These are phyloP conservation scores for Suillus luteus DNA, from an alignment of 768 basidiomycete genomes.

Conservation along the genomic window DNA sequence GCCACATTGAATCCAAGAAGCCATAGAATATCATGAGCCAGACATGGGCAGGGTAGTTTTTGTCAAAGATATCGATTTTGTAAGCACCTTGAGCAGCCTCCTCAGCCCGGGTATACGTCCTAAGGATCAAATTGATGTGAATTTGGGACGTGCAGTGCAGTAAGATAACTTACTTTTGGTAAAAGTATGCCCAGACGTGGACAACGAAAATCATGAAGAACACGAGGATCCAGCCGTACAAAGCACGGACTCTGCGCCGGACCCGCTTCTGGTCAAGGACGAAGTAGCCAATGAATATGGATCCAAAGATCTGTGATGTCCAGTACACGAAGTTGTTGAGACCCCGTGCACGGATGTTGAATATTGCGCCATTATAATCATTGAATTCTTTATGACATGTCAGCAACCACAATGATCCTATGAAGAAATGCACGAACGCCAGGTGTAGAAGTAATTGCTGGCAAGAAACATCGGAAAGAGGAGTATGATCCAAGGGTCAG, in stretches of 20 bases:
- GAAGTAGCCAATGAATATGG: constrained; percentile 63
- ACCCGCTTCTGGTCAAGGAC: constrained; percentile 62
- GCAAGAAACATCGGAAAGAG: constrained; percentile 87
- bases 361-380: constrained; percentile 74
- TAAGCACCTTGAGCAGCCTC: constrained; percentile 38
- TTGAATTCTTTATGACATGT: constrained; percentile 62
- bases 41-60: constrained; percentile 55
- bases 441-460: constrained; percentile 84
- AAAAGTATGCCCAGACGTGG: constrained; percentile 79
- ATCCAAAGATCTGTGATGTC: constrained; percentile 76
- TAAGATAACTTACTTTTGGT: constrained; percentile 57
- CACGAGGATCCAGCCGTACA: constrained; percentile 67
- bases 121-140: constrained; percentile 15
- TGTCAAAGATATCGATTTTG: constrained; percentile 62
- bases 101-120: constrained; percentile 56
- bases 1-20: constrained; percentile 85
- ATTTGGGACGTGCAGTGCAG: background rate
- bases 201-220: constrained; percentile 66
- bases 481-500: constrained; percentile 71
- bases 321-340: constrained; percentile 83
- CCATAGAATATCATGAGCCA: constrained; percentile 74
- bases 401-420: background rate
- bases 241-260: constrained; percentile 68
- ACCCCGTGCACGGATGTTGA: constrained; percentile 78
- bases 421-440: constrained; percentile 53